Evolutionary conservation across 257 asterid species (phyloP), one percentile per base, ranked within the genome.

Genomic region (Solanum bukasovii): DNA sequence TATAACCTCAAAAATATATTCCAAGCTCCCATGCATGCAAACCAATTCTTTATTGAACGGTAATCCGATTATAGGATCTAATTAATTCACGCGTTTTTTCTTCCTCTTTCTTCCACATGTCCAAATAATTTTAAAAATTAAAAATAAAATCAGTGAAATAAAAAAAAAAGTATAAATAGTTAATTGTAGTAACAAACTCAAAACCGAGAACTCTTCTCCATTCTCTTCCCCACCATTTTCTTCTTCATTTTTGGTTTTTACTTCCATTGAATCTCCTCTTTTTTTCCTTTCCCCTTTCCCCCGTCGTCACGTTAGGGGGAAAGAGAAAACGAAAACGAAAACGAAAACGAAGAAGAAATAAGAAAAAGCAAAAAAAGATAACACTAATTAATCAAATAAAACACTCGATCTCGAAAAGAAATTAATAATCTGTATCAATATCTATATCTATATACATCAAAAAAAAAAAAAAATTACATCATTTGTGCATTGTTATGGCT

Each of bases 151-250:
- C 59, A 38, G 21, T 12, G 83, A 75, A 37, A 9, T 56, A 0
- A 49, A 8, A 75, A 13, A 49, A 49, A 29, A 49, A 29, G 71
- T 82, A 82, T 82, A 82, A 82, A 31, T 82, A 31, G 71, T 49
- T 49, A 5, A 20, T 5, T 18, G 44, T 14, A 81, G 2, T 49
- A 31, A 0, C 44, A 82, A 82, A 31, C 29, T 49, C 13, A 31
- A 52, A 82, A 5, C 34, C 71, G 86, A 82, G 71, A 82, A 82
- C 86, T 49, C 31, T 82, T 82, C 86, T 82, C 86, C 86, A 82
- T 82, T 46, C 20, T 82, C 85, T 20, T 20, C 33, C 84, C 25
- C 65, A 59, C 33, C 65, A 56, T 82, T 81, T 49, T 82, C 42
- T 82, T 46, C 85, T 81, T 81, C 29, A 31, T 82, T 82, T 56